These are phyloP conservation scores for Euclidium syriacum DNA, from an alignment of 345 rosid genomes.

Conservation along the genomic window DNA sequence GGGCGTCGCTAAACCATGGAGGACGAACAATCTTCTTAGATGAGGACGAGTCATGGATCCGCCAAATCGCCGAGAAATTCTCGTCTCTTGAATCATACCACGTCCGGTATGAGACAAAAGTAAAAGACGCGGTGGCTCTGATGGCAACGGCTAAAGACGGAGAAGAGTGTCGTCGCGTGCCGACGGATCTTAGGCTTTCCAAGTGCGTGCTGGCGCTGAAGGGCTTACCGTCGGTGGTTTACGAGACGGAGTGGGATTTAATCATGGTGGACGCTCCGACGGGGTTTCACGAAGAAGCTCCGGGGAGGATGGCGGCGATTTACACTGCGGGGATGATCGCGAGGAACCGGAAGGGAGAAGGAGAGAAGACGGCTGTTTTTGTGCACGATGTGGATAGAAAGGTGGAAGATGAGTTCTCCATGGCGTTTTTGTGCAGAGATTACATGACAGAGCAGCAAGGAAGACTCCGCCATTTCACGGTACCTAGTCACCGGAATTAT, in stretches of 20 bases:
- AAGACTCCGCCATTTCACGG: constrained; percentile 59
- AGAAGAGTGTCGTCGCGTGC: constrained; percentile 42
- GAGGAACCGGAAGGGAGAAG: constrained; percentile 45
- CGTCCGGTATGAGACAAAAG: constrained; percentile 64
- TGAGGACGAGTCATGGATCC: constrained; percentile 78
- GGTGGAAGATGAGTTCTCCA: constrained; percentile 79
- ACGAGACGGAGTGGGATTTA: constrained; percentile 75
- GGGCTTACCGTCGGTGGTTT: constrained; percentile 60
- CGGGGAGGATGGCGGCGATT: constrained; percentile 85
- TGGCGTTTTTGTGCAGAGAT: constrained; percentile 60
- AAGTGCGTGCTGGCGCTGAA: constrained; percentile 57
- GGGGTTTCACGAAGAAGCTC: constrained; percentile 70
- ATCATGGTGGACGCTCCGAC: constrained; percentile 97
- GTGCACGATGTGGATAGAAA: constrained; percentile 81
- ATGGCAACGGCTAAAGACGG: constrained; percentile 35
- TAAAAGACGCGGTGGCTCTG: constrained; percentile 49
- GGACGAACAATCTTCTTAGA: constrained; percentile 87
- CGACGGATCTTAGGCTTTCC: constrained; percentile 53
- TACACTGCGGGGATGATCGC: constrained; percentile 84
- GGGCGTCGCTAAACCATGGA: constrained; percentile 72
- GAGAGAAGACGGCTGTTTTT: constrained; percentile 69
- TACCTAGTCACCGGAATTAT: constrained; percentile 62
- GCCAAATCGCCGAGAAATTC: constrained; percentile 38
- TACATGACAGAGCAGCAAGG: constrained; percentile 70
- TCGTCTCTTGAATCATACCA: constrained; percentile 69